Evolutionary conservation across 129 eudicot species (phyloP).

Genomic region (Daucus carota): DNA sequence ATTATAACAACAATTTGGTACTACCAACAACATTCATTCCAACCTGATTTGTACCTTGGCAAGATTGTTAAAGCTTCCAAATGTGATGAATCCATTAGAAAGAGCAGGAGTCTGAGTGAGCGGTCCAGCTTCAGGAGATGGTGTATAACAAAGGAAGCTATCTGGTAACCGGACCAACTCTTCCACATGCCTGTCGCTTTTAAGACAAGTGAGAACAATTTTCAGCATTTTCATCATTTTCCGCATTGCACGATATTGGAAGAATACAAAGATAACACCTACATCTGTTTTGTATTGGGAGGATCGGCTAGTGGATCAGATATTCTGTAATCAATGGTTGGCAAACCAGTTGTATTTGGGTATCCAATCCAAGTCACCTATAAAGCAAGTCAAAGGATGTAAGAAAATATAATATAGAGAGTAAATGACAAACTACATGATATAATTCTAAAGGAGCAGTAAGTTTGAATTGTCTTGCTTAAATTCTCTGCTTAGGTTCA

Average conservation of each 20-base stretch:
- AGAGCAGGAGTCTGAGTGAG: slow-evolving; percentile 83
- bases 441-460: not conserved
- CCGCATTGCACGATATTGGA: not conserved
- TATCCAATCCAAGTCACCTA: slow-evolving; percentile 99
- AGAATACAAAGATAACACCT: slow-evolving; percentile 17
- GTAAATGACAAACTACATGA: not conserved
- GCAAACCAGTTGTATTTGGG: slow-evolving; percentile 96
- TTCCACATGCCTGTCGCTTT: slow-evolving; percentile 70
- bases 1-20: not conserved
- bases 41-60: slow-evolving; percentile 55
- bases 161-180: slow-evolving; percentile 83
- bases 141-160: slow-evolving; percentile 85
- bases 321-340: slow-evolving; percentile 83
- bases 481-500: not conserved
- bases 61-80: slow-evolving; percentile 95
- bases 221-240: slow-evolving; percentile 3
- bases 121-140: slow-evolving; percentile 93
- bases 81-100: slow-evolving; percentile 76
- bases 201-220: not conserved
- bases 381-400: slow-evolving; percentile 26
- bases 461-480: not conserved
- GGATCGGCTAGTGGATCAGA: slow-evolving; percentile 94
- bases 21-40: slow-evolving; percentile 3
- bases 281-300: slow-evolving; percentile 71
- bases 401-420: not conserved